These are phyloP conservation scores for Globisporangium canariense DNA, from an alignment of 352 stramenopile species.

Conservation along the genomic window DNA sequence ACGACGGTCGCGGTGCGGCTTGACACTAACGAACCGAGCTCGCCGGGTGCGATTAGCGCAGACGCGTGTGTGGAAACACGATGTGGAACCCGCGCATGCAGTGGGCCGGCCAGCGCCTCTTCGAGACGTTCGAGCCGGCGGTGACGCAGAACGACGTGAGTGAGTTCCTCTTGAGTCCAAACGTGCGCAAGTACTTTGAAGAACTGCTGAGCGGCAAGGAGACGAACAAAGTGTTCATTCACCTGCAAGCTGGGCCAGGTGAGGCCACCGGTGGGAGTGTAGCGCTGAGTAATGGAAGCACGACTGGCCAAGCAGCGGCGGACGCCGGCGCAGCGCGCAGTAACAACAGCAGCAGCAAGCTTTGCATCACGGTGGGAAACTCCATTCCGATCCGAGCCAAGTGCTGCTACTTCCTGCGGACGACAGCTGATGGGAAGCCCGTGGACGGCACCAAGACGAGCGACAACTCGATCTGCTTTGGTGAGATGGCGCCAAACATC, in stretches of 20 bases:
- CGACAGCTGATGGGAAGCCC: slow-evolving; percentile 61
- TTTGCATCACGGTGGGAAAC: slow-evolving; percentile 65
- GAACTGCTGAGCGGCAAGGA: slow-evolving; percentile 74
- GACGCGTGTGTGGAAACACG: background rate
- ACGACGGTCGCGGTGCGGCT: background rate
- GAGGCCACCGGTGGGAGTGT: slow-evolving; percentile 11
- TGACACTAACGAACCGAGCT: background rate
- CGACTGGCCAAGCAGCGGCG: background rate
- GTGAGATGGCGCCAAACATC: slow-evolving; percentile 84
- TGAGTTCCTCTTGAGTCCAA: slow-evolving; percentile 56
- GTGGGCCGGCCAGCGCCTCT: slow-evolving; percentile 71
- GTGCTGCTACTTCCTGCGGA: slow-evolving; percentile 84
- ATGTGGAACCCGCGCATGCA: slow-evolving; percentile 83
- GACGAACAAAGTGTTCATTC: slow-evolving; percentile 72
- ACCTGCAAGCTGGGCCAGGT: slow-evolving; percentile 40
- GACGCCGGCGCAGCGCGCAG: slow-evolving; percentile 6
- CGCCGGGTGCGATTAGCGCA: background rate
- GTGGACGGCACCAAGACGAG: slow-evolving; percentile 71
- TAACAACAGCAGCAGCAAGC: slow-evolving; percentile 39
- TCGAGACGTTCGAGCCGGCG: slow-evolving; percentile 75
- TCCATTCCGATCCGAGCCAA: slow-evolving; percentile 72
- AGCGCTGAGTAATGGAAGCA: background rate
- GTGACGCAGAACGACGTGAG: slow-evolving; percentile 48
- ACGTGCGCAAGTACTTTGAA: slow-evolving; percentile 69
- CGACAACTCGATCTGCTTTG: slow-evolving; percentile 79